Conservation (phyloP, 2,329 filamentous ascomycete genomes). For the Fusarium sp. region DNA sequence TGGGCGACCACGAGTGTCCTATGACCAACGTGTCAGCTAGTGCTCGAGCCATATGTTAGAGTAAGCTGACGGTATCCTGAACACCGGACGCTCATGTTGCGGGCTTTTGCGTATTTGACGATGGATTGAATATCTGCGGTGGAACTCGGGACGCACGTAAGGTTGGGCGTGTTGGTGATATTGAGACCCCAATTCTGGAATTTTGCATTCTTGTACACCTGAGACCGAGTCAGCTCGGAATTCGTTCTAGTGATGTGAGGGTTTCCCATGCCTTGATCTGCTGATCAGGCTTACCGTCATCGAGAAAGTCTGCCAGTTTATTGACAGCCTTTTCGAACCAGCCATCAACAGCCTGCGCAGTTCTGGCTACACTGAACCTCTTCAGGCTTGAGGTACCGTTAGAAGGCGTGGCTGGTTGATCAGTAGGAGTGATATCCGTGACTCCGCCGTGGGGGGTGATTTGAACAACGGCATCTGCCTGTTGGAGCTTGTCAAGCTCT, state of each 20-base stretch:
- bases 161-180: slow-evolving; percentile 3
- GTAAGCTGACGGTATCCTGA: slow-evolving; percentile 14
- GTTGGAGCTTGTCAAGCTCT: neutral
- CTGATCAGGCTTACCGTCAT: neutral
- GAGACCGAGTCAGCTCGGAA: neutral
- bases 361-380: neutral
- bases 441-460: neutral
- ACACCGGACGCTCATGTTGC: slow-evolving; percentile 15
- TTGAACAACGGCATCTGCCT: neutral
- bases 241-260: too few relatives aligned
- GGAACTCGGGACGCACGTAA: slow-evolving; percentile 5
- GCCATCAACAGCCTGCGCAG: neutral
- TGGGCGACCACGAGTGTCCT: slow-evolving; percentile 22
- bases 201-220: neutral
- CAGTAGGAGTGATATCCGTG: neutral
- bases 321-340: neutral
- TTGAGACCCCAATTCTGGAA: slow-evolving; percentile 24
- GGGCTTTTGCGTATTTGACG: neutral
- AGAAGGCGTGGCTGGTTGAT: neutral
- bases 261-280: neutral
- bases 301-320: neutral
- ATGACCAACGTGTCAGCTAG: neutral
- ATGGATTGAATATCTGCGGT: slow-evolving; percentile 4
- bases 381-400: neutral
- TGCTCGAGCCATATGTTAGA: neutral